Evolutionary conservation across 2,329 filamentous ascomycete species (phyloP), one percentile per base, ranked within the genome.

Genomic region (Phyllosticta citrichinensis): DNA sequence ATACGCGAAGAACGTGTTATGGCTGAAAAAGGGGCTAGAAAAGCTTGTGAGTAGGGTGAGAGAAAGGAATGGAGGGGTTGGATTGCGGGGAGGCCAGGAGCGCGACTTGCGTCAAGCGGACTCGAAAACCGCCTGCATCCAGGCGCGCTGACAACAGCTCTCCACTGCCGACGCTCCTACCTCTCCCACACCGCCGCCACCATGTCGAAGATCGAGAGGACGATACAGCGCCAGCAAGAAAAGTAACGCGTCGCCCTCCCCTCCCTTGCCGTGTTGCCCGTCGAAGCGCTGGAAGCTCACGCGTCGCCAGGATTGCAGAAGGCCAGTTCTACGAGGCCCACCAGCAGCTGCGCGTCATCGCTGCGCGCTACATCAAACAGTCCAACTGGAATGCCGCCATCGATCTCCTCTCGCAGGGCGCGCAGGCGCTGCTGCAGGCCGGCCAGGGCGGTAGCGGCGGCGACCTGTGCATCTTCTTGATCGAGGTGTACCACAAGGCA

Each of bases 311-410:
- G 75, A 96, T 96, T 75, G 81, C 85, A 66, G 91, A 95, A 75
- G 93, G 92, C 70, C 87, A 94, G 73, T 97, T 85, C 81, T 99
- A 99, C 79, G 94, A 99, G 82, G 94, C 94, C 62, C 93, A 97
- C 77, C 94, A 99, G 76, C 94, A 99, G 79, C 90, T 96, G 66
- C 91, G 94, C 64, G 92, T 97, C 60, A 93, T 97, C 67, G 92
- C 92, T 63, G 88, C 91, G 50, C 91, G 95, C 62, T 96, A 99
- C 78, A 86, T 93, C 74, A 97, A 97, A 79, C 82, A 87, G 52
- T 79, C 83, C 64, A 93, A 93, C 81, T 97, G 89, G 83, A 74
- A 81, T 66, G 87, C 91, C 12, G 94, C 95, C 55, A 87, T 91
- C 72, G 89, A 96, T 67, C 88, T 97, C 65, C 83, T 99, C 65